A percentile compares a stretch with the other conserved stretches of the same genome.
These are phyloP conservation scores for Arabidopsis lyrata DNA, from an alignment of 441 rosid genomes.

Conservation along the genomic window DNA sequence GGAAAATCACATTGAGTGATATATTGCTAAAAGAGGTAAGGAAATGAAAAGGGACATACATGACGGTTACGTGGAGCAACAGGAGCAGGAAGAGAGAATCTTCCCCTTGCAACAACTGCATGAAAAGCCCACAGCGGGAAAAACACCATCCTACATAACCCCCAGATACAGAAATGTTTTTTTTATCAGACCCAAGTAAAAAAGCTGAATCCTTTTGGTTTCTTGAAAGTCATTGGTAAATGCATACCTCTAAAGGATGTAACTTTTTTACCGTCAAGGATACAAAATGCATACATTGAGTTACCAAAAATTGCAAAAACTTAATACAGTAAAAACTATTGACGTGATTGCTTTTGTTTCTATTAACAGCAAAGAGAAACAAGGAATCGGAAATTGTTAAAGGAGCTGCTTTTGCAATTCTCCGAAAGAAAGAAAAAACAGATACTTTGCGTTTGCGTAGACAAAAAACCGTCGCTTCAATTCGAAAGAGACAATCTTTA, in stretches of 20 bases:
- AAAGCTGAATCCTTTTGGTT: not conserved
- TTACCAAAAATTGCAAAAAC: constrained; percentile 21
- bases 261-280: not conserved
- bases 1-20: not conserved
- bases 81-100: constrained; percentile 99
- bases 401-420: constrained; percentile 2
- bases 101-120: constrained; percentile 93
- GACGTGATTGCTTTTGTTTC: constrained; percentile 10
- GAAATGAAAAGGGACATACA: constrained; percentile 51
- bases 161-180: constrained; percentile 15
- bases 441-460: not conserved
- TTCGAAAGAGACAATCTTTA: constrained; percentile 30
- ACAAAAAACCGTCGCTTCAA: not conserved
- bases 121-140: constrained; percentile 93
- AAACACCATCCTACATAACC: constrained; percentile 75
- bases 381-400: constrained; percentile 19
- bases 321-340: constrained; percentile 5
- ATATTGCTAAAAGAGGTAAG: constrained; percentile 17
- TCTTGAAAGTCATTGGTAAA: constrained; percentile 1
- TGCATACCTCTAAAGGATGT: constrained; percentile 11
- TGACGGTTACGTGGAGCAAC: constrained; percentile 91
- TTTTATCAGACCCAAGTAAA: not conserved
- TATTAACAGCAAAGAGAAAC: constrained; percentile 3
- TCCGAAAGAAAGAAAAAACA: not conserved
- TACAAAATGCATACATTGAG: constrained; percentile 9